Percentiles rank a stretch among this genome's conserved stretches.
Evolutionary conservation across 768 basidiomycete species (phyloP).

Genomic region (Asterophora lycoperdoides): DNA sequence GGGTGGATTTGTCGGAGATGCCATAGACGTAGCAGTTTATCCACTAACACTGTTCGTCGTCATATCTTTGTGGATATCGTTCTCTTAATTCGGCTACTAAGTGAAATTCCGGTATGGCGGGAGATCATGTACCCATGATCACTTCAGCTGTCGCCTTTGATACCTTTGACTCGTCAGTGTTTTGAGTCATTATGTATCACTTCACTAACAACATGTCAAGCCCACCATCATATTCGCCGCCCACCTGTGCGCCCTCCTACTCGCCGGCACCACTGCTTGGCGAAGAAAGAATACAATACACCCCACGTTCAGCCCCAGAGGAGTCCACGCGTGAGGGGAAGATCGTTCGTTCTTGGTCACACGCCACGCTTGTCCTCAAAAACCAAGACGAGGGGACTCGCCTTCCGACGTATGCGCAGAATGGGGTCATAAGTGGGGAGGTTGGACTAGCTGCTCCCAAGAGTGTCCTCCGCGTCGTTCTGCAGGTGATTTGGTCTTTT

Average conservation of each 20-base stretch:
- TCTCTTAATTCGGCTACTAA: constrained; percentile 8
- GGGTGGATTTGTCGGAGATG: constrained; percentile 32
- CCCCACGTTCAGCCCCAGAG: constrained; percentile 26
- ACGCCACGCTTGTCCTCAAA: constrained; percentile 33
- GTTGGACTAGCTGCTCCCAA: constrained; percentile 28
- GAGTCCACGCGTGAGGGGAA: constrained; percentile 18
- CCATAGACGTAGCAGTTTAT: constrained; percentile 39
- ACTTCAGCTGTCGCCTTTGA: no score
- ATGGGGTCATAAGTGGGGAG: constrained; percentile 32
- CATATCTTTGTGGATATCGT: constrained; percentile 33
- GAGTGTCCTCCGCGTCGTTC: constrained; percentile 28
- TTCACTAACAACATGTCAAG: no score
- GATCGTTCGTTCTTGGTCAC: constrained; percentile 29
- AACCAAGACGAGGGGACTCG: constrained; percentile 30
- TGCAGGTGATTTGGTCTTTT: constrained; percentile 28
- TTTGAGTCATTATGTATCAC: no score
- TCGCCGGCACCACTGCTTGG: constrained; percentile 28
- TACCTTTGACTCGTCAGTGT: no score
- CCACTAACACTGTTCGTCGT: constrained; percentile 38
- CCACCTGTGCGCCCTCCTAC: constrained; percentile 25
- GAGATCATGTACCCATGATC: no score
- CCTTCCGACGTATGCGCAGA: constrained; percentile 33
- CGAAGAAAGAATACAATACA: constrained; percentile 36
- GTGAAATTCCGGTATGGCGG: no score
- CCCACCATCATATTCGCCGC: constrained; percentile 8